Percentiles rank a stretch among this genome's conserved stretches.
These are phyloP conservation scores for Coemansia sp. DNA, from an alignment of 192 early-diverging fungal species.

Conservation along the genomic window DNA sequence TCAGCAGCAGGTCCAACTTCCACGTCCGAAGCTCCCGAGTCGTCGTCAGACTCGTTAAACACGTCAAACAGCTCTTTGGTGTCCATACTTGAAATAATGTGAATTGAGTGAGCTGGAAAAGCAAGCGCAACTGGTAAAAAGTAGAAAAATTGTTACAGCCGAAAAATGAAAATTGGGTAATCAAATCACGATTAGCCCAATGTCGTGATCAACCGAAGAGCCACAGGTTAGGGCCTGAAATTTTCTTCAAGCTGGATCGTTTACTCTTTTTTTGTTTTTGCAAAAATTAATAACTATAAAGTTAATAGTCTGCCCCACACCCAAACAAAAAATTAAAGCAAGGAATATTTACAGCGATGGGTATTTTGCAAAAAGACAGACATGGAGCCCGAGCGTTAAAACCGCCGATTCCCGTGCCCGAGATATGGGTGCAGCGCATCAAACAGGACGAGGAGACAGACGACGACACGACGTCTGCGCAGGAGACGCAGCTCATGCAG, in stretches of 20 bases:
- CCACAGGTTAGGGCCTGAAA: too few relatives aligned
- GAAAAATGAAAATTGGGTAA: not conserved
- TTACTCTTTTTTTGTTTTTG: too few relatives aligned
- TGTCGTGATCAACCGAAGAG: not conserved
- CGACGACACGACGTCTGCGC: not conserved
- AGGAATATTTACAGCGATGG: constrained; percentile 17
- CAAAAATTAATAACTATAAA: too few relatives aligned
- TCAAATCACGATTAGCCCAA: not conserved
- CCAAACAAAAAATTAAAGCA: too few relatives aligned
- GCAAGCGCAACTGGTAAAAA: not conserved
- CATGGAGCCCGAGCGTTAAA: constrained; percentile 32
- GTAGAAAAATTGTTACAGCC: too few relatives aligned
- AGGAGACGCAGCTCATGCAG: constrained; percentile 20
- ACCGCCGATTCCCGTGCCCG: constrained; percentile 43
- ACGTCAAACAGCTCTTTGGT: constrained; percentile 44
- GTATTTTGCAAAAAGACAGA: constrained; percentile 38
- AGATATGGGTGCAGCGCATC: constrained; percentile 37
- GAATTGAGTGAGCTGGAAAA: not conserved
- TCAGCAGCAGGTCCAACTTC: constrained; percentile 1
- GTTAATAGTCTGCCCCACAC: too few relatives aligned
- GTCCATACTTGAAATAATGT: constrained; percentile 25
- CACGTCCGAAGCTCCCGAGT: constrained; percentile 18
- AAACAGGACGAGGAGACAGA: not conserved
- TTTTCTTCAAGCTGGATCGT: too few relatives aligned
- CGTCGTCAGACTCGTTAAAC: constrained; percentile 42